A percentile compares a stretch with the other conserved stretches of the same genome.
These are phyloP conservation scores for Hymenochaete sp. DNA, from an alignment of 1,284 basidiomycete species.

Conservation along the genomic window DNA sequence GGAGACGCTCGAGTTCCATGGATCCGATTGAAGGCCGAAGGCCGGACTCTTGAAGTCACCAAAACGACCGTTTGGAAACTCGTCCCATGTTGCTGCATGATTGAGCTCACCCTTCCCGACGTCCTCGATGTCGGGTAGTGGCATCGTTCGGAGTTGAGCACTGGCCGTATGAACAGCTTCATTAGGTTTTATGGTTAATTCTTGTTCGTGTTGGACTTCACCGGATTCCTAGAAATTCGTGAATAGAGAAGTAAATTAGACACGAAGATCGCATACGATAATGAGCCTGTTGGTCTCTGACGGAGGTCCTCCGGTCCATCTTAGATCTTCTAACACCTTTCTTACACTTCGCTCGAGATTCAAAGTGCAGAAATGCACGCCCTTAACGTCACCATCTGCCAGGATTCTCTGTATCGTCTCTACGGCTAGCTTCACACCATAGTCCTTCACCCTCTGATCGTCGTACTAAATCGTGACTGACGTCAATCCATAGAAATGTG, in stretches of 20 bases:
- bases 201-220: constrained; percentile 24
- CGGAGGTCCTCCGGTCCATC: constrained; percentile 48
- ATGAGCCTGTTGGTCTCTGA: constrained; percentile 60
- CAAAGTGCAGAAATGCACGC: constrained; percentile 93
- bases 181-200: constrained; percentile 50
- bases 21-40: constrained; percentile 68
- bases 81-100: constrained; percentile 84
- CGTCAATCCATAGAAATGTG: constrained; percentile 18
- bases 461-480: constrained; percentile 52
- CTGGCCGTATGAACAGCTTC: constrained; percentile 53
- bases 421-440: constrained; percentile 73
- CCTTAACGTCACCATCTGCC: constrained; percentile 55
- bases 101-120: constrained; percentile 65
- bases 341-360: constrained; percentile 96
- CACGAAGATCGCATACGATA: constrained; percentile 37
- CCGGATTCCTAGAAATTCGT: no score
- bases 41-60: constrained; percentile 96
- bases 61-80: constrained; percentile 98
- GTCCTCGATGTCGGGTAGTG: constrained; percentile 37
- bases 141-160: constrained; percentile 34
- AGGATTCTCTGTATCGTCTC: constrained; percentile 61
- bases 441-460: constrained; percentile 86
- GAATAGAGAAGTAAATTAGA: no score
- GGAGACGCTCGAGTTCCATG: constrained; percentile 37
- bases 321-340: constrained; percentile 73